A percentile compares a stretch with the other conserved stretches of the same genome.
These are phyloP conservation scores for Ceratobasidium sp. DNA, from an alignment of 1,284 basidiomycete species.

Conservation along the genomic window DNA sequence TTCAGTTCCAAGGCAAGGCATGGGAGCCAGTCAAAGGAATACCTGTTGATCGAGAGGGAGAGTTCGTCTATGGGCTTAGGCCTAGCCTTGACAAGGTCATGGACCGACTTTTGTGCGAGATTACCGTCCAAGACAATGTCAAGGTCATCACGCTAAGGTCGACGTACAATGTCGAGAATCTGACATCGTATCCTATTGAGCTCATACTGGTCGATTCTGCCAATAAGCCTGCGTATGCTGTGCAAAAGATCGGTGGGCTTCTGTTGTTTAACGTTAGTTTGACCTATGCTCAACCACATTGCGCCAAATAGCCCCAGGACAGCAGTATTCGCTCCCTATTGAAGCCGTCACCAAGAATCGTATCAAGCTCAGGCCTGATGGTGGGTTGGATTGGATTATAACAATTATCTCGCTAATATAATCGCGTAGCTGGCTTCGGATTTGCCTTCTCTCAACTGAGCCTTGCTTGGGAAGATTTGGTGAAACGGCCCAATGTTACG, in stretches of 20 bases:
- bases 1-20: slow-evolving; percentile 87
- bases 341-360: slow-evolving; percentile 89
- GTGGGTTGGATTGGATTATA: slow-evolving; percentile 64
- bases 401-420: slow-evolving; percentile 42
- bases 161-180: slow-evolving; percentile 93
- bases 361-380: slow-evolving; percentile 92
- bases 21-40: slow-evolving; percentile 95
- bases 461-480: slow-evolving; percentile 90
- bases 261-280: too few relatives aligned
- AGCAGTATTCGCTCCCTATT: slow-evolving; percentile 91
- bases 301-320: slow-evolving; percentile 75
- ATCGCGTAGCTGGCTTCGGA: slow-evolving; percentile 85
- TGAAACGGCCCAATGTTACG: slow-evolving; percentile 82
- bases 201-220: slow-evolving; percentile 89
- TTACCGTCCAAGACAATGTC: slow-evolving; percentile 92
- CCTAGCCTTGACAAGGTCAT: slow-evolving; percentile 83
- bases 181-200: slow-evolving; percentile 93
- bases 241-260: slow-evolving; percentile 85
- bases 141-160: slow-evolving; percentile 97
- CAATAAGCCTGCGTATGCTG: slow-evolving; percentile 83
- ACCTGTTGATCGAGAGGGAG: slow-evolving; percentile 95
- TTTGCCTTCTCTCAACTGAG: slow-evolving; percentile 92
- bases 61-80: slow-evolving; percentile 88
- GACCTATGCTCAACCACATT: neutral
- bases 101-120: slow-evolving; percentile 90